Conservation (phyloP, 2,329 filamentous ascomycete species). For the Fusarium chuoi region DNA sequence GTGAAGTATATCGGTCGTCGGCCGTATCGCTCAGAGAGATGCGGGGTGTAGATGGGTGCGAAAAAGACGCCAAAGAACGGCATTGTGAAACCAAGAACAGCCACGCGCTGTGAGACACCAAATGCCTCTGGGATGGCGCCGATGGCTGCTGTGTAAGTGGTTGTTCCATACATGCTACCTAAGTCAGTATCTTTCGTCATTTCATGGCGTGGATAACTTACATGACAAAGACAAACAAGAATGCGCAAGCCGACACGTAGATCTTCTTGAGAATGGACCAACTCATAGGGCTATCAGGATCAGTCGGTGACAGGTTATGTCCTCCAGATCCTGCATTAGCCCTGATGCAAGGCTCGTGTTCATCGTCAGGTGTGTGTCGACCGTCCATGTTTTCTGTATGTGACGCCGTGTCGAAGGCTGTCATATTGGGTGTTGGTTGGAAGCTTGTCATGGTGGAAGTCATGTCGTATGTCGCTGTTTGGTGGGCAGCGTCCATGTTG, state of each 20-base stretch:
- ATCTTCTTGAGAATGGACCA: not conserved
- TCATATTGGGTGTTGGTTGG: not conserved
- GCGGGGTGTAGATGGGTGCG: not conserved
- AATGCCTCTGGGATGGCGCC: not conserved
- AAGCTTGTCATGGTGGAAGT: not conserved
- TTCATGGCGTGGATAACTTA: not conserved
- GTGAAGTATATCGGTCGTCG: not conserved
- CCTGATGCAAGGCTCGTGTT: not conserved
- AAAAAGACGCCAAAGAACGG: conserved; percentile 2
- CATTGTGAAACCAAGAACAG: not conserved
- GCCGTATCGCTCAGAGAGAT: not conserved
- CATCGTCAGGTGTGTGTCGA: not conserved
- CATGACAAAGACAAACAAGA: not conserved
- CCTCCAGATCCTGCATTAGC: not conserved
- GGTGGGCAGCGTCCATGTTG: not conserved
- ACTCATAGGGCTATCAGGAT: not conserved
- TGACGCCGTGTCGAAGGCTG: not conserved
- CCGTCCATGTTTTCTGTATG: not conserved
- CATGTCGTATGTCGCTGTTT: not conserved
- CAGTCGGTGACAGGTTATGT: not conserved
- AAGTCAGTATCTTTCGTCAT: not conserved
- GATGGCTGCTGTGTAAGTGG: not conserved
- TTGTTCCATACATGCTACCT: not conserved
- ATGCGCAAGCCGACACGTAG: not conserved
- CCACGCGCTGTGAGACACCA: not conserved